These are phyloP conservation scores for Arabidopsis arenosa DNA, from an alignment of 345 rosid genomes.

Conservation along the genomic window DNA sequence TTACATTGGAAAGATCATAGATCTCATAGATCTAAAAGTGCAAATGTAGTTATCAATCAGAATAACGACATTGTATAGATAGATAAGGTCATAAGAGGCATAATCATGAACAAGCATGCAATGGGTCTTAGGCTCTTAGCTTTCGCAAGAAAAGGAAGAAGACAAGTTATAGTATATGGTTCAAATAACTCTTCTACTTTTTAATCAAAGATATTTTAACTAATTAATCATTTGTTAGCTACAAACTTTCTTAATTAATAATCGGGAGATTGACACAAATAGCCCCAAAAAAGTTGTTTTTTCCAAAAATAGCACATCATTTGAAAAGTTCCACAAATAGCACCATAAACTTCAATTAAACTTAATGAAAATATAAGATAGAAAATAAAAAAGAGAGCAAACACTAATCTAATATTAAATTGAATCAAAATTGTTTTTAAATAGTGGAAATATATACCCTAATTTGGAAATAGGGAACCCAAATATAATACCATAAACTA, in stretches of 20 bases:
- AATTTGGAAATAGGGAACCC: too few relatives aligned
- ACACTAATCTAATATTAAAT: too few relatives aligned
- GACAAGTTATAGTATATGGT: conserved; percentile 22
- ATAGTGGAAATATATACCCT: too few relatives aligned
- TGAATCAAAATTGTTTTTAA: too few relatives aligned
- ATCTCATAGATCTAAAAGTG: conserved; percentile 16
- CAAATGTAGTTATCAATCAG: not conserved
- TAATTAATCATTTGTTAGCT: conserved; percentile 2
- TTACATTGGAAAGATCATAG: not conserved
- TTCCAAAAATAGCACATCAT: too few relatives aligned
- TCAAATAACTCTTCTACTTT: not conserved
- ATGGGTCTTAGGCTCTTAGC: conserved; percentile 22
- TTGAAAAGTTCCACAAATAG: too few relatives aligned
- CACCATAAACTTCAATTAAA: too few relatives aligned
- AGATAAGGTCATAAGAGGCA: not conserved
- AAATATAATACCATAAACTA: too few relatives aligned
- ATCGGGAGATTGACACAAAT: too few relatives aligned
- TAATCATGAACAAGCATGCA: conserved; percentile 41
- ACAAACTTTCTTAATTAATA: conserved; percentile 2
- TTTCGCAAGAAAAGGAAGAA: conserved; percentile 5
- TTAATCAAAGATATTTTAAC: conserved; percentile 9
- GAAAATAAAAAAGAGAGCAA: too few relatives aligned
- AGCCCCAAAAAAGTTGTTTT: too few relatives aligned
- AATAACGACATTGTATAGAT: conserved; percentile 3
- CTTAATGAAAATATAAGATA: too few relatives aligned